Conservation (phyloP, 2,329 filamentous ascomycete species). For the Aspergillus bombycis region DNA sequence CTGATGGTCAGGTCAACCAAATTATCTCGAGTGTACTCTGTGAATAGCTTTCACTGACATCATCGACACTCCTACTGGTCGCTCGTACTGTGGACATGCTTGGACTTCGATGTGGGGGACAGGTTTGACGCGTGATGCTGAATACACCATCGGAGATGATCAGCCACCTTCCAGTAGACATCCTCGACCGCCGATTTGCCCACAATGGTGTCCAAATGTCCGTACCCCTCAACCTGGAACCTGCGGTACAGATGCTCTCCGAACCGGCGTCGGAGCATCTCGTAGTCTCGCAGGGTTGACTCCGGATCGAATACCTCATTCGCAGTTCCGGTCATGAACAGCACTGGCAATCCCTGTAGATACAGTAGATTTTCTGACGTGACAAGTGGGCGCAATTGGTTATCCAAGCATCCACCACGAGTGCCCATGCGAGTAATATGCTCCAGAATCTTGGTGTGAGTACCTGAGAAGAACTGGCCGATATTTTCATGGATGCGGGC, state of each 20-base stretch:
- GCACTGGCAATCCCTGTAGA: slow-evolving; percentile 27
- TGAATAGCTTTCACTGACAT: background rate
- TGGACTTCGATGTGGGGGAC: background rate
- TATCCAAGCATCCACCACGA: background rate
- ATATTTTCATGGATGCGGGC: slow-evolving; percentile 34
- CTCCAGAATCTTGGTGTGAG: slow-evolving; percentile 30
- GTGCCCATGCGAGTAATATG: slow-evolving; percentile 32
- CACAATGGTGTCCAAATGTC: slow-evolving; percentile 33
- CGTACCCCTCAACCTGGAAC: slow-evolving; percentile 26
- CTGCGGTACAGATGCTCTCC: slow-evolving; percentile 23
- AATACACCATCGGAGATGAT: background rate
- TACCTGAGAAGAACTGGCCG: slow-evolving; percentile 31
- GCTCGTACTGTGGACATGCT: background rate
- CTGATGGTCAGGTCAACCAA: background rate
- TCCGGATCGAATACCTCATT: slow-evolving; percentile 32
- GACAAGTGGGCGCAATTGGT: background rate
- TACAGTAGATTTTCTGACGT: background rate
- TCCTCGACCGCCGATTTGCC: slow-evolving; percentile 22
- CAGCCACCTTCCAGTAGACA: slow-evolving; percentile 17
- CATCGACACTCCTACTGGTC: background rate
- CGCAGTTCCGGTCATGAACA: slow-evolving; percentile 27
- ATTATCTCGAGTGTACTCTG: background rate
- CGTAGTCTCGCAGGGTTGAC: slow-evolving; percentile 28
- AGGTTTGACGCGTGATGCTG: background rate
- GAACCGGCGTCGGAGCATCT: slow-evolving; percentile 25